Conservation (phyloP, 148 eudicot species). For the Cornus suecica region DNA sequence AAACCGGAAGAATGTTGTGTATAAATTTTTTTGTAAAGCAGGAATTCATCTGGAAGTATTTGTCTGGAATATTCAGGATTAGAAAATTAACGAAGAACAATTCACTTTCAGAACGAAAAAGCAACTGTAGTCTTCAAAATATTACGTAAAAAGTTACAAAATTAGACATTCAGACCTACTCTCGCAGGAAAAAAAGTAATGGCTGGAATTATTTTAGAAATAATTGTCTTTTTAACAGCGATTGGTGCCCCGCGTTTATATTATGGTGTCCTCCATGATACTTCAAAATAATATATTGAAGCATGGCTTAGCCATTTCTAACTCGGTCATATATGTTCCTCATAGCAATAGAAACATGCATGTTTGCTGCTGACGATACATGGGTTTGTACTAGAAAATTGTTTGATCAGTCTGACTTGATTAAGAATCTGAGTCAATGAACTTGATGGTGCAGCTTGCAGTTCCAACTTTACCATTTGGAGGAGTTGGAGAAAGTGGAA, state of each 20-base stretch:
- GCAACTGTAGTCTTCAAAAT: not conserved
- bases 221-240: not conserved
- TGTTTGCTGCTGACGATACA: not conserved
- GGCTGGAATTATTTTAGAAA: not conserved
- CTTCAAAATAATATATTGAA: not conserved
- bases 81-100: not conserved
- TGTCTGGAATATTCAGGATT: not conserved
- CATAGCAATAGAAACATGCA: not conserved
- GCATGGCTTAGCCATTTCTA: not conserved
- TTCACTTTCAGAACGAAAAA: not conserved
- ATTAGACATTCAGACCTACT: not conserved
- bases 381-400: not conserved
- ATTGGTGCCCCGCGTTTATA: not conserved
- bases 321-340: not conserved
- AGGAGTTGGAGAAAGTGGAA: slow-evolving; percentile 89
- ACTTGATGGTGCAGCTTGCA: slow-evolving; percentile 38
- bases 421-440: not conserved
- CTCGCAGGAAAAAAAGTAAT: not conserved
- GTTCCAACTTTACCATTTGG: slow-evolving; percentile 70
- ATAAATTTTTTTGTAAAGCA: not conserved
- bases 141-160: not conserved
- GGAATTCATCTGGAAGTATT: not conserved
- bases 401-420: not conserved
- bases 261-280: not conserved
- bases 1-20: not conserved